Evolutionary conservation across 768 basidiomycete species (phyloP).

Genomic region (Tricholoma matsutake): DNA sequence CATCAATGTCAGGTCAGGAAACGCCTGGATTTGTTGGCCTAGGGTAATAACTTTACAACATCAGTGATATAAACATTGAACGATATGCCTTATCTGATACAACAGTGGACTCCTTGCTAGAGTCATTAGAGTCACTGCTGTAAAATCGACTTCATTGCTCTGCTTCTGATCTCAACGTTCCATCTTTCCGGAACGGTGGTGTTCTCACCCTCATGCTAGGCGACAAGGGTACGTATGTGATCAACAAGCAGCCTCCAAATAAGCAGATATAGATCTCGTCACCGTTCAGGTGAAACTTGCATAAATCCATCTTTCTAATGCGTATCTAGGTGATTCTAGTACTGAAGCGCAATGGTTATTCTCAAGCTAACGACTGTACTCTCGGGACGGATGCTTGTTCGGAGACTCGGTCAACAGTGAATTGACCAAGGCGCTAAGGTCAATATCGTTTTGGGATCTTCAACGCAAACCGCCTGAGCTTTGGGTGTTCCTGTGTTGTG

Average conservation of each 20-base stretch:
- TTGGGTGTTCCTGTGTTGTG: not conserved
- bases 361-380: constrained; percentile 53
- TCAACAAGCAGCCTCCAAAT: constrained; percentile 97
- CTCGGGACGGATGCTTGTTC: constrained; percentile 61
- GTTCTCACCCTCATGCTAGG: constrained; percentile 82
- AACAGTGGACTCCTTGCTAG: constrained; percentile 75
- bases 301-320: not conserved
- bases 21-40: too few relatives aligned
- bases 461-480: not conserved
- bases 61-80: constrained; percentile 33
- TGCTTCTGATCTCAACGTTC: constrained; percentile 1
- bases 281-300: constrained; percentile 67
- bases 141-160: constrained; percentile 21
- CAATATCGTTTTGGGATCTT: constrained; percentile 11
- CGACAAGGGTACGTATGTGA: constrained; percentile 81
- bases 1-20: constrained; percentile 48
- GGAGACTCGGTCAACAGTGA: constrained; percentile 67
- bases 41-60: too few relatives aligned
- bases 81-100: constrained; percentile 67
- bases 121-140: constrained; percentile 57
- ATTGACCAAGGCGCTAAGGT: constrained; percentile 38
- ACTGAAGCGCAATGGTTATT: constrained; percentile 92
- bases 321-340: not conserved
- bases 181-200: constrained; percentile 56
- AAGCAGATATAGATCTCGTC: constrained; percentile 97